A percentile compares a stretch with the other conserved stretches of the same genome.
phyloP scores from a whole-genome alignment of 2,329 filamentous ascomycete genomes.

The Decorospora gaudefroyi region DNA sequence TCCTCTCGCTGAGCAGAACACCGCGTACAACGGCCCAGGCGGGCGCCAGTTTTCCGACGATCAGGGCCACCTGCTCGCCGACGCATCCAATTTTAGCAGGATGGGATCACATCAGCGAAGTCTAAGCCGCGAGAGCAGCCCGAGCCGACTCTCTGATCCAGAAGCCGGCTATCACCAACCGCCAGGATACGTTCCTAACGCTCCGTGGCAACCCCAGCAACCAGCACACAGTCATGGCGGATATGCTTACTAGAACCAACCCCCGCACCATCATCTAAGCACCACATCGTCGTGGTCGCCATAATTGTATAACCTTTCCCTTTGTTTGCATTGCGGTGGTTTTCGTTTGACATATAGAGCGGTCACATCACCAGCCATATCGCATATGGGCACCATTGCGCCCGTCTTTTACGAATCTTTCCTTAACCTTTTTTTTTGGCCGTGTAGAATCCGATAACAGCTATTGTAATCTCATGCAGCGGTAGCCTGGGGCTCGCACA shows the following conservation, averaged over 20 bases:
- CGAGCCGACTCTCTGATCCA: constrained; percentile 38
- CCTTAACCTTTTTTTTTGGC: constrained; percentile 7
- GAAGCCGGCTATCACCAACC: constrained; percentile 30
- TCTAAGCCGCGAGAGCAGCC: constrained; percentile 35
- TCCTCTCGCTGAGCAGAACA: constrained; percentile 44
- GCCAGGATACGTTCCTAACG: constrained; percentile 28
- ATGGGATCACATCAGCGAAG: constrained; percentile 31
- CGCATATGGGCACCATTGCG: constrained; percentile 2
- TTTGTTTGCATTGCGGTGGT: constrained; percentile 1
- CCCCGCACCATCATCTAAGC: not conserved
- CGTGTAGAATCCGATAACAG: constrained; percentile 12
- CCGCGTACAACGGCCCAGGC: constrained; percentile 29
- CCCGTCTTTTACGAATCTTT: constrained; percentile 10
- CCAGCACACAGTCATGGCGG: constrained; percentile 28
- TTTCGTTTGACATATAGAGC: constrained; percentile 3
- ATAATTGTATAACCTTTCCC: not conserved
- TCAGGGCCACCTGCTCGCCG: constrained; percentile 40
- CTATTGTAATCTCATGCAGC: constrained; percentile 17
- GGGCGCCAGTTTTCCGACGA: constrained; percentile 34
- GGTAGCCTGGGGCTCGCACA: constrained; percentile 12
- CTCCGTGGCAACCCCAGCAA: constrained; percentile 35
- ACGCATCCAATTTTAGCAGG: constrained; percentile 43
- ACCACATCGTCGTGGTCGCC: not conserved
- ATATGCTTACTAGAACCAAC: constrained; percentile 31
- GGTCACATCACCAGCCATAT: constrained; percentile 1